Evolutionary conservation across 1,284 basidiomycete species (phyloP), one percentile per base, ranked within the genome.

Genomic region (Jaminaea rosea): DNA sequence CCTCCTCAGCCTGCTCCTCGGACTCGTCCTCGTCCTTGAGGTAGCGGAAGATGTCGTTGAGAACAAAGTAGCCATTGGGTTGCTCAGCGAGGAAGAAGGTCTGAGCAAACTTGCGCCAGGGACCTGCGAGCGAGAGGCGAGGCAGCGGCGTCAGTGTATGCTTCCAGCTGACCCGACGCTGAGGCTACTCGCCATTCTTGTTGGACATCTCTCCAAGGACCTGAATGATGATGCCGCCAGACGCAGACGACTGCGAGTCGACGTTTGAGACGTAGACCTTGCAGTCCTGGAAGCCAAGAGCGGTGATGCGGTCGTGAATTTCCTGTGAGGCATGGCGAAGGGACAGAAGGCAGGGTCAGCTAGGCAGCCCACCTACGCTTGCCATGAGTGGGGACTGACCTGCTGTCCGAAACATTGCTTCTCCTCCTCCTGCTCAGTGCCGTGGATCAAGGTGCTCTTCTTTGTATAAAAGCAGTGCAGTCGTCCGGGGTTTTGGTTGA

Each of bases 31-130:
- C 92, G 77, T 97, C 92, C 79, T 94, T 94, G 62, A 98, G 80
- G 81, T 93, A 97, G 60, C 93, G 86, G 85, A 98, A 99, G 78
- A 98, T 97, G 78, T 99, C 94, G 78, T 99, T 99, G 76, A 99
- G 84, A 58, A 99, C 94, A 76, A 91, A 99, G 80, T 97, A 99
- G 44, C 94, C 94, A 70, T 93, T 94, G 36, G 91, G 89, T 78
- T 99, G 94, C 76, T 96, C 89, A 44, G 94, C 94, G 52, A 99
- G 85, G 86, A 98, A 98, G 80, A 99, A 98, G 13, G 93, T 97
- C 79, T 98, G 94, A 21, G 90, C 90, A 72, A 99, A 99, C 79
- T 97, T 97, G 72, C 86, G 85, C 94, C 94, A 99, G 3, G 87
- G 81, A 23, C 75, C n/a, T n/a, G n/a, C n/a, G n/a, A n/a, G n/a